phyloP scores from a whole-genome alignment of 2,329 filamentous ascomycete genomes.

The Diaporthe sp. region DNA sequence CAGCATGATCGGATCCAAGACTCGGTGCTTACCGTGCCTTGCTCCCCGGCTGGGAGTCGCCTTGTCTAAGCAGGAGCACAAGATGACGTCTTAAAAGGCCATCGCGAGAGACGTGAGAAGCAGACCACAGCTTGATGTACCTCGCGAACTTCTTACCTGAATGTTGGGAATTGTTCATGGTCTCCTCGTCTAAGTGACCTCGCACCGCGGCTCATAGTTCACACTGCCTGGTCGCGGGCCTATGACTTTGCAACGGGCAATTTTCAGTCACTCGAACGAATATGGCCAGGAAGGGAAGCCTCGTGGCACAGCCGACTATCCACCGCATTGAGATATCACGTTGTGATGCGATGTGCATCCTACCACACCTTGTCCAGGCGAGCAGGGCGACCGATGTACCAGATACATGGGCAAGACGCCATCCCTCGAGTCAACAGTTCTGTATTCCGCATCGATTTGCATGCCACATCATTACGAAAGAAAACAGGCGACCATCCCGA shows the following conservation, averaged over 20 bases:
- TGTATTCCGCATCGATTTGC: conserved; percentile 17
- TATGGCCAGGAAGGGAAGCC: not conserved
- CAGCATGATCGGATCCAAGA: not conserved
- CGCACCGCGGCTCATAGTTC: not conserved
- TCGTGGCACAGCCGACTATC: not conserved
- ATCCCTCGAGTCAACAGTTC: conserved; percentile 4
- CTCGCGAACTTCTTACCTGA: not conserved
- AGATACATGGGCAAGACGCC: conserved; percentile 7
- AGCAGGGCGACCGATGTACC: conserved; percentile 12
- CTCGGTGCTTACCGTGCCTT: not conserved
- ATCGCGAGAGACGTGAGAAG: not conserved
- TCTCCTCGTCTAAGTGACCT: not conserved
- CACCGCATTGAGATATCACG: not conserved
- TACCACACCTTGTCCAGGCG: not conserved
- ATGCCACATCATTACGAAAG: conserved; percentile 14
- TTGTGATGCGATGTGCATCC: not conserved
- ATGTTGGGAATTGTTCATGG: not conserved
- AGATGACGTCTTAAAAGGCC: not conserved
- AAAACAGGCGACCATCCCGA: conserved; percentile 14
- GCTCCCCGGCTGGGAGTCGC: not conserved
- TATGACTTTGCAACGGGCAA: not conserved
- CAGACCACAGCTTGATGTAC: not conserved
- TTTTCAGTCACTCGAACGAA: not conserved
- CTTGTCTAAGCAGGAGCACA: not conserved
- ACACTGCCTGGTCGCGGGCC: not conserved